Conservation (phyloP, 371 early-diverging fungal genomes). For the Mucor velutinosus region DNA sequence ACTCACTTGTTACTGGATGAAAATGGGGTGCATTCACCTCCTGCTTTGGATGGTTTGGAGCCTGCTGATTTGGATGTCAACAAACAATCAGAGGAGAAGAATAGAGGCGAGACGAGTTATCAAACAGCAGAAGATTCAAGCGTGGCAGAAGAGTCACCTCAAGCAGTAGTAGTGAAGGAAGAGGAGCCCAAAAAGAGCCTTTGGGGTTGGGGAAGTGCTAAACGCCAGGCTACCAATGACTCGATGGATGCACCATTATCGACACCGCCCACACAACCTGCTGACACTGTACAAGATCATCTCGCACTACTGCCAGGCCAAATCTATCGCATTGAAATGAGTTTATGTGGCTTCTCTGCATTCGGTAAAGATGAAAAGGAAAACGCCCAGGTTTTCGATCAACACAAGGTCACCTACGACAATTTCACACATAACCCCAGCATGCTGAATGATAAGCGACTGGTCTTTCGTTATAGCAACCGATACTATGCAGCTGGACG, state of each 20-base stretch:
- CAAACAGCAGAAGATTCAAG: not conserved
- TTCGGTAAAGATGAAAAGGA: slow-evolving; percentile 41
- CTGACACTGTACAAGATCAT: too few relatives aligned
- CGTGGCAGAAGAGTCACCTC: not conserved
- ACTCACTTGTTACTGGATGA: not conserved
- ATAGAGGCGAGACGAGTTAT: not conserved
- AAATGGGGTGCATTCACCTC: not conserved
- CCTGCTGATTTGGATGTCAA: not conserved
- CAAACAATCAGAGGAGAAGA: not conserved
- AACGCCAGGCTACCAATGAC: slow-evolving; percentile 9
- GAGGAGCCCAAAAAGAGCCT: not conserved
- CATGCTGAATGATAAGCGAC: slow-evolving; percentile 61
- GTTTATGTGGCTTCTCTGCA: slow-evolving; percentile 52
- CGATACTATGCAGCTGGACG: slow-evolving; percentile 46
- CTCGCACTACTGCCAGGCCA: slow-evolving; percentile 26
- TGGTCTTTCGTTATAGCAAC: slow-evolving; percentile 68
- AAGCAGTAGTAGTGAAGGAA: not conserved
- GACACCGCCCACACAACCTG: slow-evolving; percentile 14
- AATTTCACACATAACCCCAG: slow-evolving; percentile 65
- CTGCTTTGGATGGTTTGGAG: not conserved
- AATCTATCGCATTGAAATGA: slow-evolving; percentile 52
- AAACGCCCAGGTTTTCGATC: slow-evolving; percentile 60
- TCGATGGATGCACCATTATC: slow-evolving; percentile 1
- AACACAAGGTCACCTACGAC: slow-evolving; percentile 61
- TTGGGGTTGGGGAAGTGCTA: slow-evolving; percentile 43